phyloP scores from a whole-genome alignment of 371 early-diverging fungal genomes.

The Mortierella polycephala region DNA sequence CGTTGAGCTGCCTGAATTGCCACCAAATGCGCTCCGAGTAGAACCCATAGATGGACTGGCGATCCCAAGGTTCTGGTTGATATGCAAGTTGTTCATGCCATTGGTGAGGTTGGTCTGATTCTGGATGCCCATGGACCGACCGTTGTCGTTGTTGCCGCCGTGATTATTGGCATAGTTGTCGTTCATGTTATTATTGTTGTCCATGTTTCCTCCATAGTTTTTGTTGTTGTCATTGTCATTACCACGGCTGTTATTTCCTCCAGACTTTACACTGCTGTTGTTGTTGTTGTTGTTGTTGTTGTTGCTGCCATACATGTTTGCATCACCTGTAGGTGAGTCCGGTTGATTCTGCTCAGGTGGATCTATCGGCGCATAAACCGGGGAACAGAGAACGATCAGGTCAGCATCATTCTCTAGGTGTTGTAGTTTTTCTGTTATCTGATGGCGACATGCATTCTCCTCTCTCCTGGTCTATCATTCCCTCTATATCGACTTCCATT shows the following conservation, averaged over 20 bases:
- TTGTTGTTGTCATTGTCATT: conserved; percentile 3
- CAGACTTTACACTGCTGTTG: conserved; percentile 6
- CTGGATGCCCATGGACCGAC: conserved; percentile 15
- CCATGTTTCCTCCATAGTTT: conserved; percentile 1
- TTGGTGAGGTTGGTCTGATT: conserved; percentile 6
- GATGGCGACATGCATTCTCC: too few species aligned
- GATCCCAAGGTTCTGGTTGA: conserved; percentile 35
- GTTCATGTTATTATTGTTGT: conserved; percentile 6
- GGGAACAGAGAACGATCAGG: background rate
- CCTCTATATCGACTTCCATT: too few species aligned
- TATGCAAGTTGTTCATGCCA: conserved; percentile 40
- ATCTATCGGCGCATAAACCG: background rate
- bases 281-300: background rate
- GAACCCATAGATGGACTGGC: conserved; percentile 29
- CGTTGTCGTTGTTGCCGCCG: conserved; percentile 2
- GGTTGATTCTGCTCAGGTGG: conserved; percentile 32
- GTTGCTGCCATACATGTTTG: conserved; percentile 1
- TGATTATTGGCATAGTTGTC: conserved; percentile 1
- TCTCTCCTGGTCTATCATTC: too few species aligned
- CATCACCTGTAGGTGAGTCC: conserved; percentile 12
- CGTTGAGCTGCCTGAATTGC: conserved; percentile 7
- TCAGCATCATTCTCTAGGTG: too few species aligned
- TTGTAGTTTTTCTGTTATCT: too few species aligned
- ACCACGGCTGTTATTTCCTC: conserved; percentile 1
- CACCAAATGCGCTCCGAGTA: conserved; percentile 11